Base-by-base conservation (phyloP, 2,329 filamentous ascomycete genomes). In the Botrytis medusae region DNA sequence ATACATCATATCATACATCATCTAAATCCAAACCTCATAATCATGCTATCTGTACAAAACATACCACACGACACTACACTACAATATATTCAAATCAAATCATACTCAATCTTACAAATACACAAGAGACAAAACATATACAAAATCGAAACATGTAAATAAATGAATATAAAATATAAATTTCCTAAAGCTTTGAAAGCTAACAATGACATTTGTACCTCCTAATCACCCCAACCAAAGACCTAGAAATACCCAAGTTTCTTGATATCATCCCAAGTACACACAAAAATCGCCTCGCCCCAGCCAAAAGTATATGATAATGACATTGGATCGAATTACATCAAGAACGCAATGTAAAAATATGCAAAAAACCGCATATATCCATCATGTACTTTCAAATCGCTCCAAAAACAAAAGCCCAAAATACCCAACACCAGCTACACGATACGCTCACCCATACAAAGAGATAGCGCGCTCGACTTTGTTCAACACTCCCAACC, bases 351-450 rank as follows among this genome's bases (percentile, higher is more conserved):
- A 61, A 74, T 74, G 75, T 76, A 70, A 63, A 72, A 78, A 77
- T 40, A 79, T 79, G 77, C 78, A 54, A 79, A 74, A 51, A 78
- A 73, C 77, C 74, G 71, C 71, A 75, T 77, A 73, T 76, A 67
- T 54, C 51, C 51, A 54, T 67, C 46, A 67, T 67, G 64, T 67
- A 37, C 46, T 77, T 54, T 74, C 77, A 75, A 75, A 75, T 76
- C 78, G 75, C 77, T 67, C 78, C 72, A 75, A 76, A 77, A 76
- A 73, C 74, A 71, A 74, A 48, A 75, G 46, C 72, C 72, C 76
- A 74, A 74, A 57, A 69, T 63, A 73, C 69, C 64, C 71, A 72
- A 72, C 71, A 72, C 71, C 71, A 72, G 61, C 22, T 62, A 67
- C 54, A 34, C 40, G 57, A 73, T 72, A 73, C 74, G 73, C 74